phyloP scores from a whole-genome alignment of 495 filamentous ascomycete species.

The Penicillium longicatenatum region DNA sequence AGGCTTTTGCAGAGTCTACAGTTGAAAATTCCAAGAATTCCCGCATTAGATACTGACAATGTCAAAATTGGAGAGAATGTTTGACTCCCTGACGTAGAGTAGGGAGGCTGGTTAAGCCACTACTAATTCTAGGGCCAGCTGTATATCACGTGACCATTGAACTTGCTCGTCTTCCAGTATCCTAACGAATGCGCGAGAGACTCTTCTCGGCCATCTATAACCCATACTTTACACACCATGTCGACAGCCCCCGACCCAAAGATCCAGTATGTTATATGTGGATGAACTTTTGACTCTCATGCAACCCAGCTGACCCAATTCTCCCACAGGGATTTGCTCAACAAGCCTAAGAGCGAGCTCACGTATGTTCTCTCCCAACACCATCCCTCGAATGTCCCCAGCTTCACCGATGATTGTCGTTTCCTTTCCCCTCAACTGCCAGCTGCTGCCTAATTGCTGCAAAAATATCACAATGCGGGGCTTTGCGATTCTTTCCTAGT shows the following conservation, averaged over 20 bases:
- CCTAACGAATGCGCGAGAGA: constrained; percentile 5
- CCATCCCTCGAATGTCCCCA: constrained; percentile 10
- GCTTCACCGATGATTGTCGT: constrained; percentile 6
- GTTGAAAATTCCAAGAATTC: too few species aligned
- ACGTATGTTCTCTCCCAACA: constrained; percentile 57
- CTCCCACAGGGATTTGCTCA: constrained; percentile 68
- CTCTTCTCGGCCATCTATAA: constrained; percentile 30
- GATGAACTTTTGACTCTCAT: constrained; percentile 18
- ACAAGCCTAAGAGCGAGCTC: constrained; percentile 77
- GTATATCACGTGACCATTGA: constrained; percentile 18
- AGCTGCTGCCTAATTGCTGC: constrained; percentile 9
- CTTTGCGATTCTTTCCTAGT: constrained; percentile 12
- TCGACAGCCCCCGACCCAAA: constrained; percentile 62
- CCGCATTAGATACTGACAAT: too few species aligned
- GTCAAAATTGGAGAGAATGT: too few species aligned
- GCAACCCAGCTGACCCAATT: constrained; percentile 15
- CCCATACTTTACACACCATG: constrained; percentile 51
- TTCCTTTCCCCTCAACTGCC: constrained; percentile 2
- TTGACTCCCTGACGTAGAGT: too few species aligned
- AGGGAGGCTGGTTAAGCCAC: too few species aligned
- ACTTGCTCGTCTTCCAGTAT: constrained; percentile 13
- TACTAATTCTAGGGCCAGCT: not conserved
- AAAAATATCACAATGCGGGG: constrained; percentile 9
- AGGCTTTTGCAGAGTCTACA: not conserved
- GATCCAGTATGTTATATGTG: constrained; percentile 64